Percentiles rank a stretch among this genome's conserved stretches.
phyloP scores from a whole-genome alignment of 2,329 filamentous ascomycete genomes.

The Pseudogymnoascus sp. region DNA sequence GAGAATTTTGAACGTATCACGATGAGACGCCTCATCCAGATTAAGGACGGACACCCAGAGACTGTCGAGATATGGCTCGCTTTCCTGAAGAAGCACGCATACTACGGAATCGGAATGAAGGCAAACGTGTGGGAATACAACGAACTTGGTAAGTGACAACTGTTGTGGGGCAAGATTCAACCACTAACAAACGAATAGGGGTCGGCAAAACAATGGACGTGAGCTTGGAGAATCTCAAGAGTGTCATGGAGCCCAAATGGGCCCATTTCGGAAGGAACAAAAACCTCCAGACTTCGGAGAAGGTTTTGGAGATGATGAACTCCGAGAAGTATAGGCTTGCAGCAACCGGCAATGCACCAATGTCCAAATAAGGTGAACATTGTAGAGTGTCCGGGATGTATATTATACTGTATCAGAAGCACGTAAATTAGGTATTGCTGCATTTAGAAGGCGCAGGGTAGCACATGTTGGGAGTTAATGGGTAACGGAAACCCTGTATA shows the following conservation, averaged over 20 bases:
- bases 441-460: conserved; percentile 8
- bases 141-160: conserved; percentile 49
- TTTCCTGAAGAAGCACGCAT: conserved; percentile 84
- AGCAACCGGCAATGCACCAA: conserved; percentile 23
- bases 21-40: conserved; percentile 76
- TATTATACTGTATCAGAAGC: conserved; percentile 9
- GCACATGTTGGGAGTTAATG: conserved; percentile 9
- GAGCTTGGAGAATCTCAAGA: conserved; percentile 35
- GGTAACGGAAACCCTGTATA: conserved; percentile 8
- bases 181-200: conserved; percentile 29
- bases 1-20: conserved; percentile 97
- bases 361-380: conserved; percentile 11
- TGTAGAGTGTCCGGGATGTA: not conserved
- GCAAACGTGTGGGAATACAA: conserved; percentile 92
- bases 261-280: conserved; percentile 46
- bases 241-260: conserved; percentile 44
- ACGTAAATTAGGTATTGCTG: conserved; percentile 9
- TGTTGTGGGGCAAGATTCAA: not conserved
- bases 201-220: conserved; percentile 45
- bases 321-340: conserved; percentile 37
- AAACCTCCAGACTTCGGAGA: conserved; percentile 41
- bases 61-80: conserved; percentile 87
- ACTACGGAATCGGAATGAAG: conserved; percentile 98
- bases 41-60: conserved; percentile 84
- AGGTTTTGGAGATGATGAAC: conserved; percentile 49